Evolutionary conservation across 306 rosid species (phyloP).

Genomic region (Corylus avellana): DNA sequence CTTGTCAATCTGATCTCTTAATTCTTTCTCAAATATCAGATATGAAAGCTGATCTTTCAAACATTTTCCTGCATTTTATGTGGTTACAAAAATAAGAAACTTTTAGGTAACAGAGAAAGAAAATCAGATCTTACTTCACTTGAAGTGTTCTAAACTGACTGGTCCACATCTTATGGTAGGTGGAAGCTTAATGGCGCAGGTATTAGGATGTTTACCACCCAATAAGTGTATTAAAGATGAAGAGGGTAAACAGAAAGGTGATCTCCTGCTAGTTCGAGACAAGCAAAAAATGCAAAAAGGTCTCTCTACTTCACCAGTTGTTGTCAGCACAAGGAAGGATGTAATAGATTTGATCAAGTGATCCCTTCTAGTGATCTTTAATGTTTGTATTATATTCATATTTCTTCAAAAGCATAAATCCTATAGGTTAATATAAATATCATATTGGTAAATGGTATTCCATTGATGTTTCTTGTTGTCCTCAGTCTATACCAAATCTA

Average conservation of each 20-base stretch:
- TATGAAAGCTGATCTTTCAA: neutral
- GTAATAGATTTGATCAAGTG: constrained; percentile 36
- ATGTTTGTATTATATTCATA: neutral
- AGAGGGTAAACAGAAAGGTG: constrained; percentile 31
- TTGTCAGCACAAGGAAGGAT: constrained; percentile 40
- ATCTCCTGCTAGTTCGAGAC: constrained; percentile 20
- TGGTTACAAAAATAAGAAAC: neutral
- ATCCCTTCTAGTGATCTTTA: neutral
- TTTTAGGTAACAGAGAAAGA: neutral
- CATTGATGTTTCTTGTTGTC: neutral
- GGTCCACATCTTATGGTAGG: constrained; percentile 34
- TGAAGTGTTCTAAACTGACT: neutral
- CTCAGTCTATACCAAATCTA: neutral
- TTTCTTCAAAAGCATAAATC: neutral
- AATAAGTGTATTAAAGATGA: constrained; percentile 33
- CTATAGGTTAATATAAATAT: neutral
- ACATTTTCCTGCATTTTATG: too few relatives aligned
- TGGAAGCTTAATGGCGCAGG: constrained; percentile 72
- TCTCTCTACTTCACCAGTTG: constrained; percentile 44
- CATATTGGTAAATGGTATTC: neutral
- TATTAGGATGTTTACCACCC: constrained; percentile 41
- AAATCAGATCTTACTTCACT: neutral
- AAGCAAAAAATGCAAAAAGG: constrained; percentile 20
- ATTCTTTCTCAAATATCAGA: neutral
- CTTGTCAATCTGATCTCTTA: neutral